These are phyloP conservation scores for Allium fistulosum DNA, from an alignment of 106 monocot genomes.

Conservation along the genomic window DNA sequence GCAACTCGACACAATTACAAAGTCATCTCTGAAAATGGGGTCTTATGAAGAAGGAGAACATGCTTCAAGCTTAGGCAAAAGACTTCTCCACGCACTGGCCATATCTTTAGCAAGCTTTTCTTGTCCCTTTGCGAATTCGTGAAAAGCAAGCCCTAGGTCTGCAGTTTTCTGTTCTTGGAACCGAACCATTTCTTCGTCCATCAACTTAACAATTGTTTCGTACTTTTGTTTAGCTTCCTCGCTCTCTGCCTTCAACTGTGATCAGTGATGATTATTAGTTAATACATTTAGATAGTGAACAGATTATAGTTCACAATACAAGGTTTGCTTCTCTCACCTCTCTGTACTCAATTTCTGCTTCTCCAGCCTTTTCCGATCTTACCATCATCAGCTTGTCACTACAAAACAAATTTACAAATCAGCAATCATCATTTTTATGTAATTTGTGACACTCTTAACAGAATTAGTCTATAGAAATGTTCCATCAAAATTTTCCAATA, in stretches of 20 bases:
- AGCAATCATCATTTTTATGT: neutral
- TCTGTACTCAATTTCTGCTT: constrained; percentile 81
- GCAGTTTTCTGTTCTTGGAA: constrained; percentile 95
- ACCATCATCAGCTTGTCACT: constrained; percentile 84
- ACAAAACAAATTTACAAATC: constrained; percentile 10
- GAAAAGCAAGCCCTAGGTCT: constrained; percentile 84
- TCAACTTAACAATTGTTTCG: constrained; percentile 62
- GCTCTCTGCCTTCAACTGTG: constrained; percentile 85
- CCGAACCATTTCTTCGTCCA: constrained; percentile 73
- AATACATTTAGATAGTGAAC: too few relatives aligned
- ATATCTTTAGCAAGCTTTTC: constrained; percentile 80
- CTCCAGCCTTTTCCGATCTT: constrained; percentile 70
- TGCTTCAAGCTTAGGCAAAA: constrained; percentile 76
- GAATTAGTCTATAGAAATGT: too few relatives aligned
- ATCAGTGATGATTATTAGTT: neutral
- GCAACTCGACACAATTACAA: too few relatives aligned
- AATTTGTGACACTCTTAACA: too few relatives aligned
- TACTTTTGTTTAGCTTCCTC: constrained; percentile 79
- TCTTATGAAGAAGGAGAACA: constrained; percentile 9
- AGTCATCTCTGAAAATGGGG: too few relatives aligned
- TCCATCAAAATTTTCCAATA: too few relatives aligned
- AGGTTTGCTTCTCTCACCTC: constrained; percentile 31
- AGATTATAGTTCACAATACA: too few relatives aligned
- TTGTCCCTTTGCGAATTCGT: constrained; percentile 92
- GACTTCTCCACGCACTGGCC: constrained; percentile 86